Evolutionary conservation across 345 rosid species (phyloP).

Genomic region (Hevea brasiliensis): DNA sequence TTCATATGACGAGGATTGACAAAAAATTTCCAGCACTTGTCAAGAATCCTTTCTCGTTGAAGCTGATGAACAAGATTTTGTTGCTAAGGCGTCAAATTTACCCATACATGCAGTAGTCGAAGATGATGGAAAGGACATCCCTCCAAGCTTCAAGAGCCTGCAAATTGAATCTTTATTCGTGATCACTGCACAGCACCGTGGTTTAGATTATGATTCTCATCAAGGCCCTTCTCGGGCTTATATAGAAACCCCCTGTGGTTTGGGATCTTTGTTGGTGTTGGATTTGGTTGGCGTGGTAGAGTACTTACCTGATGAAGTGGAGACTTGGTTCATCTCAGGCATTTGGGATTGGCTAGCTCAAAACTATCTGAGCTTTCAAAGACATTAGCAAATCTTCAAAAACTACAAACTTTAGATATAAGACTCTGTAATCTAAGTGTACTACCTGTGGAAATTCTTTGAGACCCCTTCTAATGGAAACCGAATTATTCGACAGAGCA

Average conservation of each 20-base stretch:
- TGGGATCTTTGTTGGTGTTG: conserved; percentile 19
- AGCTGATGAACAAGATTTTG: background rate
- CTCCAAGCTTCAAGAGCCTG: background rate
- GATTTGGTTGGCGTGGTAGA: conserved; percentile 10
- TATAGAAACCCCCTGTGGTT: conserved; percentile 10
- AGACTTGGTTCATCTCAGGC: conserved; percentile 16
- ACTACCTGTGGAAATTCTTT: conserved; percentile 7
- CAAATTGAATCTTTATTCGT: background rate
- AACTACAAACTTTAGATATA: conserved; percentile 20
- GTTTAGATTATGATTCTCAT: background rate
- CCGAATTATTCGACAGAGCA: background rate
- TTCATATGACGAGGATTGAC: background rate
- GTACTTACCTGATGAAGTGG: conserved; percentile 19
- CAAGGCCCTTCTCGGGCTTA: conserved; percentile 10
- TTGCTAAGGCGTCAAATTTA: background rate
- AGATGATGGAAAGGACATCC: background rate
- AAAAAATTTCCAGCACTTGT: background rate
- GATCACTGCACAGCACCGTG: background rate
- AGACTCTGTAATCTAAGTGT: background rate
- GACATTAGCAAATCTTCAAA: conserved; percentile 16
- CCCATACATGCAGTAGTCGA: background rate
- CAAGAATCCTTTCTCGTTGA: background rate
- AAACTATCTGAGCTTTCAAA: conserved; percentile 13
- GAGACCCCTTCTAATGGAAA: conserved; percentile 21
- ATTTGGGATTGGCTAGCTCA: conserved; percentile 13